A percentile compares a stretch with the other conserved stretches of the same genome.
phyloP scores from a whole-genome alignment of 495 filamentous ascomycete species.

The Hypoxylon trugodes region DNA sequence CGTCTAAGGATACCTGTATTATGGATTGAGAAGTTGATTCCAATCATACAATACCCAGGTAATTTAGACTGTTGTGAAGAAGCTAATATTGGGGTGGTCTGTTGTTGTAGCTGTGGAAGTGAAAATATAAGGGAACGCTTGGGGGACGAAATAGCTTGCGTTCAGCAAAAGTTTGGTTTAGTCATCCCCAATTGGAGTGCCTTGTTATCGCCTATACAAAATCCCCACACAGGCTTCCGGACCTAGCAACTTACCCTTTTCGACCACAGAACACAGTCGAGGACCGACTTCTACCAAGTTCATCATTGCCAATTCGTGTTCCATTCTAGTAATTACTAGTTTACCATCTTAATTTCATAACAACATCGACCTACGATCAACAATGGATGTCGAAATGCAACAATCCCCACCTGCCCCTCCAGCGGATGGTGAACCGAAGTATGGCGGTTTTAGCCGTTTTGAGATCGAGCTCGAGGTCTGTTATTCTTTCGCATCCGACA shows the following conservation, averaged over 20 bases:
- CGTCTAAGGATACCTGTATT: too few species aligned
- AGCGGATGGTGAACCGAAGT: constrained; percentile 54
- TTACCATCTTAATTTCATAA: neutral
- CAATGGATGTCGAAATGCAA: constrained; percentile 39
- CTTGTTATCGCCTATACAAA: neutral
- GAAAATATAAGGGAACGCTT: too few species aligned
- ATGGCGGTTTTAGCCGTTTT: constrained; percentile 74
- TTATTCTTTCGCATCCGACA: neutral
- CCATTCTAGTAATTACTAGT: neutral
- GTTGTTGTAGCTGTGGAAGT: neutral
- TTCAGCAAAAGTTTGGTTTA: neutral
- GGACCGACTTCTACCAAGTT: neutral
- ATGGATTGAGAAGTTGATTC: constrained; percentile 1
- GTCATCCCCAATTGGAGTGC: neutral
- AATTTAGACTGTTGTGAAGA: neutral
- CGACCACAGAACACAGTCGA: too few species aligned
- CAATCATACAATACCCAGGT: neutral
- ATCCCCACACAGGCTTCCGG: constrained; percentile 29
- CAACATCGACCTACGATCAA: neutral
- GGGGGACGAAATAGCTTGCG: neutral
- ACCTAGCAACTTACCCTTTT: neutral
- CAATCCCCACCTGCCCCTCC: constrained; percentile 37
- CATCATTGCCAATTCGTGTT: too few species aligned
- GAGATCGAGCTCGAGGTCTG: constrained; percentile 77
- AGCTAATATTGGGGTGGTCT: neutral